These are phyloP conservation scores for Lachancea quebecensis DNA, from an alignment of 805 yeast genomes.

Conservation along the genomic window DNA sequence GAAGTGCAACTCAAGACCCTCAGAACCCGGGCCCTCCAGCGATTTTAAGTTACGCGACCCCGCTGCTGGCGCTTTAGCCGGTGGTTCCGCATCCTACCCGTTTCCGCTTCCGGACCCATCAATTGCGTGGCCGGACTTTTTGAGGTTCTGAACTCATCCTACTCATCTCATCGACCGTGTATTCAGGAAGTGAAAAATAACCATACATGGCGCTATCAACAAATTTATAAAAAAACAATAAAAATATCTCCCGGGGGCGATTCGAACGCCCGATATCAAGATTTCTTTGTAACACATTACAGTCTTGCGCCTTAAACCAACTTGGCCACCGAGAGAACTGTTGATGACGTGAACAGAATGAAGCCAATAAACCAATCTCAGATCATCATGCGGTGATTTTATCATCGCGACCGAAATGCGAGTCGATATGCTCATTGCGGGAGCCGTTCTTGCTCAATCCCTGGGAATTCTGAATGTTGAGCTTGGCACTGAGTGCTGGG, in stretches of 20 bases:
- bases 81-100: too few species aligned
- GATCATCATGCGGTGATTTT: too few species aligned
- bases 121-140: too few species aligned
- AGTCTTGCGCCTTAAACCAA: slow-evolving; percentile 36
- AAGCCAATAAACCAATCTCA: too few species aligned
- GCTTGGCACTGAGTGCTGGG: slow-evolving; percentile 20
- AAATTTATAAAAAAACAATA: slow-evolving; percentile 5
- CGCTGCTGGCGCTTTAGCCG: too few species aligned
- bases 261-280: slow-evolving; percentile 37
- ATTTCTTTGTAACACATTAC: slow-evolving; percentile 29
- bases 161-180: too few species aligned
- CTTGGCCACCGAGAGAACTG: slow-evolving; percentile 34
- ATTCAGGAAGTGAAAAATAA: too few species aligned
- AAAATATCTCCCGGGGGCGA: slow-evolving; percentile 34
- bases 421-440: background rate
- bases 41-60: too few species aligned
- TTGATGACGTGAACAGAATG: background rate
- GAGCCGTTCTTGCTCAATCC: background rate
- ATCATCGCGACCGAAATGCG: background rate
- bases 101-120: too few species aligned
- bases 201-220: background rate
- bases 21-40: too few species aligned
- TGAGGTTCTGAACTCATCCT: too few species aligned
- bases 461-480: slow-evolving; percentile 12
- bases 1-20: too few species aligned